Base-by-base conservation (phyloP, 306 rosid genomes). In the Gastrolobium villosum region DNA sequence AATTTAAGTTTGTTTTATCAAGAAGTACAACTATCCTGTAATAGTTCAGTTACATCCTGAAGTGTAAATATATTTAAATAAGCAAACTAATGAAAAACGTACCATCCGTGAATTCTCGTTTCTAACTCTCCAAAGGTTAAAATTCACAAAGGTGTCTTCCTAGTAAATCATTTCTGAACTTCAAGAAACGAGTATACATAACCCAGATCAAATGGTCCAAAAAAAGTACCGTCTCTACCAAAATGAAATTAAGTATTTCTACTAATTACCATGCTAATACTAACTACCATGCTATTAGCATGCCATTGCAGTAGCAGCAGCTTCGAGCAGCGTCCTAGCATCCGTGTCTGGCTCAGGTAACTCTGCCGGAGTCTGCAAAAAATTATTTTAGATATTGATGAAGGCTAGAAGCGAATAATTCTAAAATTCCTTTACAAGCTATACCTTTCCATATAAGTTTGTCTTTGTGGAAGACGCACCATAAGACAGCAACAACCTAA, bases 361-460 rank as follows among this genome's bases (percentile, higher is more conserved):
- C 59, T 91, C 95, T 31, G 84, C 78, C 0, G 98, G 93, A 79
- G 83, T 77, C 97, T 93, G 88, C 79, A 40, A 74, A 67, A 60
- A 13, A 41, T 4, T n/a, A 57, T 7, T 10, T 80, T 46, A 82
- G 74, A 65, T 66, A 63, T 44, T 50, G 50, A 14, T 45, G 46
- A 59, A 34, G 28, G 8, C 35, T 45, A 73, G 30, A 4, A 70
- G 14, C 0, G 11, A 48, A 20, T 30, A 43, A 20, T 26, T 61
- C 31, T 34, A 9, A 67, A 44, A 52, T 68, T 60, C 53, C 11
- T 52, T 76, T 72, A 70, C 63, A 46, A 39, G 52, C 82, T 46
- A 65, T 67, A 91, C 98, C 98, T 82, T 89, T 77, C 94, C 94
- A 14, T 77, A 90, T n/a, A 89, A 76, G 87, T 95, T 95, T 43